phyloP scores from a whole-genome alignment of 768 basidiomycete genomes.

The Holtermannia corniformis region DNA sequence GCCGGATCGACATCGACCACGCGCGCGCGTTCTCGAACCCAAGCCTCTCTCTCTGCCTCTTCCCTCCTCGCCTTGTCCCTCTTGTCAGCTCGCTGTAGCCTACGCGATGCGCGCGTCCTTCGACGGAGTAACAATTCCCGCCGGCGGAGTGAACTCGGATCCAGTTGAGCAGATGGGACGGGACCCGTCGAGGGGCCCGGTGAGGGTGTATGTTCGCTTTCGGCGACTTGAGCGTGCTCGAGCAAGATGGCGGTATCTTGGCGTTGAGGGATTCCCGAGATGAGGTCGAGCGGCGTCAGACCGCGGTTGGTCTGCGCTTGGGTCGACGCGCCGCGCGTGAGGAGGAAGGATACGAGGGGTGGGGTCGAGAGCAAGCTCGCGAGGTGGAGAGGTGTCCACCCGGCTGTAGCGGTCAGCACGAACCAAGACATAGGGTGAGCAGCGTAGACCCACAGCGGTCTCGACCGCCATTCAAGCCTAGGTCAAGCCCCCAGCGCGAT shows the following conservation, averaged over 20 bases:
- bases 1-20: conserved; percentile 24
- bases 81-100: conserved; percentile 7
- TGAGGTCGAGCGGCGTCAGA: conserved; percentile 78
- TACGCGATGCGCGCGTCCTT: conserved; percentile 40
- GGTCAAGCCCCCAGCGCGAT: conserved; percentile 38
- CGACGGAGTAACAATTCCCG: conserved; percentile 60
- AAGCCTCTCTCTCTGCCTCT: conserved; percentile 18
- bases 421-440: conserved; percentile 48
- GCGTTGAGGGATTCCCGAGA: conserved; percentile 69
- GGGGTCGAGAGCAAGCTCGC: conserved; percentile 81
- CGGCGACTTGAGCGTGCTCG: conserved; percentile 75
- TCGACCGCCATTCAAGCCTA: conserved; percentile 22
- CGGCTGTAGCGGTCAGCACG: conserved; percentile 48
- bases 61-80: conserved; percentile 8
- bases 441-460: conserved; percentile 55
- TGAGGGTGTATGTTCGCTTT: conserved; percentile 10
- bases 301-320: conserved; percentile 66
- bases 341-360: conserved; percentile 79
- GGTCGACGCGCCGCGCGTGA: conserved; percentile 84
- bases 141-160: conserved; percentile 12
- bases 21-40: conserved; percentile 21
- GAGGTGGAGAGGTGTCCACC: conserved; percentile 92
- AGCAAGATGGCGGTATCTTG: conserved; percentile 78
- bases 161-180: not conserved
- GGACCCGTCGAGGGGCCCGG: conserved; percentile 9